Evolutionary conservation across 2,329 filamentous ascomycete species (phyloP).

Genomic region (Daldinia eschscholtzii): DNA sequence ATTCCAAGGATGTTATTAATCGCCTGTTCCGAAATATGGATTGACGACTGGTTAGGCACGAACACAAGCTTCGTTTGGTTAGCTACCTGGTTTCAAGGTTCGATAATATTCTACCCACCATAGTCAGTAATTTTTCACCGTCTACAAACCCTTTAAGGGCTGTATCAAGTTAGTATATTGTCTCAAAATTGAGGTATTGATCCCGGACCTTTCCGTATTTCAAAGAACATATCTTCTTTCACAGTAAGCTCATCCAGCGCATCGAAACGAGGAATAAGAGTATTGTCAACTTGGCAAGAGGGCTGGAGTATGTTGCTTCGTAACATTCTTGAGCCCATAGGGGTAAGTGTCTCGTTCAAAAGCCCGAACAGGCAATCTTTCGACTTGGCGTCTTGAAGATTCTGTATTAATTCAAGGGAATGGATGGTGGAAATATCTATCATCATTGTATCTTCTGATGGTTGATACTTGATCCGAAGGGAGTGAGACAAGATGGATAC

Average conservation of each 20-base stretch:
- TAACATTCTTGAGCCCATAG: constrained; percentile 88
- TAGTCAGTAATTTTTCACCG: constrained; percentile 82
- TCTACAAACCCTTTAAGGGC: constrained; percentile 82
- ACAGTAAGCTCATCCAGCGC: constrained; percentile 84
- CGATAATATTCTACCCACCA: constrained; percentile 60
- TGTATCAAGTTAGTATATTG: constrained; percentile 51
- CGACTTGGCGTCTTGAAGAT: constrained; percentile 80
- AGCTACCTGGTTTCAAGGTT: constrained; percentile 18
- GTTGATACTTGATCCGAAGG: constrained; percentile 86
- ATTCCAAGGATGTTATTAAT: constrained; percentile 90
- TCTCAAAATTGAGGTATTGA: background rate
- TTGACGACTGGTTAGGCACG: constrained; percentile 73
- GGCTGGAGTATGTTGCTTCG: constrained; percentile 91
- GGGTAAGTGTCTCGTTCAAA: constrained; percentile 85
- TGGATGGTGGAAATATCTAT: constrained; percentile 90
- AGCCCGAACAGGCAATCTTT: constrained; percentile 87
- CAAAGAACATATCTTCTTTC: constrained; percentile 87
- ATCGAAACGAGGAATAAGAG: constrained; percentile 80
- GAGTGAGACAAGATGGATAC: constrained; percentile 82
- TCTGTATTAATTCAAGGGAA: constrained; percentile 91
- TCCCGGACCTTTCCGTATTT: constrained; percentile 74
- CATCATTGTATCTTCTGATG: constrained; percentile 94
- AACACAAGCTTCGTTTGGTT: constrained; percentile 74
- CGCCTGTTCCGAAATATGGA: constrained; percentile 80
- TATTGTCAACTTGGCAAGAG: constrained; percentile 74